Percentiles rank a stretch among this genome's conserved stretches.
Evolutionary conservation across 495 filamentous ascomycete genomes (phyloP).

Genomic region (Xylona heveae): DNA sequence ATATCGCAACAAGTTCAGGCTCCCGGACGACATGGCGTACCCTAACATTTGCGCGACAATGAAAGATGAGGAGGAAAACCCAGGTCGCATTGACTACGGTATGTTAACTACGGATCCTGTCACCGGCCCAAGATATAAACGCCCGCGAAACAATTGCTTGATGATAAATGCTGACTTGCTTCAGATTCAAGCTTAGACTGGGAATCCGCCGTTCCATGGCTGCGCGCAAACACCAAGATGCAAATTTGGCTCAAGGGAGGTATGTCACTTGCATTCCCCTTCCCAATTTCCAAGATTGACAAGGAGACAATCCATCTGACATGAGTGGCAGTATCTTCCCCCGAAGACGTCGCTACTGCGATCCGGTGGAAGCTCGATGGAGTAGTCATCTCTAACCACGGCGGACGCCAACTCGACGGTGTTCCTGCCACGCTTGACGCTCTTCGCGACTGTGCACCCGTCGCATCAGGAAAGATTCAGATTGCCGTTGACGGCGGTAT

Average conservation of each 20-base stretch:
- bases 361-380: slow-evolving; percentile 15
- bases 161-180: no score
- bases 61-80: slow-evolving; percentile 5
- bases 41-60: slow-evolving; percentile 10
- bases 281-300: no score
- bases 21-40: slow-evolving; percentile 15
- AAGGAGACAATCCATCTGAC: no score
- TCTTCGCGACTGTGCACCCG: slow-evolving; percentile 20
- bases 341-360: slow-evolving; percentile 17
- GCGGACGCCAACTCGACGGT: slow-evolving; percentile 23
- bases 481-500: slow-evolving; percentile 17
- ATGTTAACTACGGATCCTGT: no score
- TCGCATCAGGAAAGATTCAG: slow-evolving; percentile 14
- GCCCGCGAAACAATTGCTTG: no score
- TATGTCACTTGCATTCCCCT: no score
- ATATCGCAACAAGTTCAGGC: slow-evolving; percentile 18
- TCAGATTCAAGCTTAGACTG: slow-evolving; percentile 12
- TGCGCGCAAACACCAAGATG: slow-evolving; percentile 15
- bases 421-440: slow-evolving; percentile 23
- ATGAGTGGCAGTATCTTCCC: slow-evolving; percentile 12
- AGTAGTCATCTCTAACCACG: slow-evolving; percentile 22
- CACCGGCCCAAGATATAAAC: no score
- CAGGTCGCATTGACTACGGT: not conserved
- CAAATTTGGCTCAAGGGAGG: slow-evolving; percentile 23
- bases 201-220: slow-evolving; percentile 16